A percentile compares a stretch with the other conserved stretches of the same genome.
phyloP scores from a whole-genome alignment of 2,329 filamentous ascomycete genomes.

The Alternaria angustiovoidea region DNA sequence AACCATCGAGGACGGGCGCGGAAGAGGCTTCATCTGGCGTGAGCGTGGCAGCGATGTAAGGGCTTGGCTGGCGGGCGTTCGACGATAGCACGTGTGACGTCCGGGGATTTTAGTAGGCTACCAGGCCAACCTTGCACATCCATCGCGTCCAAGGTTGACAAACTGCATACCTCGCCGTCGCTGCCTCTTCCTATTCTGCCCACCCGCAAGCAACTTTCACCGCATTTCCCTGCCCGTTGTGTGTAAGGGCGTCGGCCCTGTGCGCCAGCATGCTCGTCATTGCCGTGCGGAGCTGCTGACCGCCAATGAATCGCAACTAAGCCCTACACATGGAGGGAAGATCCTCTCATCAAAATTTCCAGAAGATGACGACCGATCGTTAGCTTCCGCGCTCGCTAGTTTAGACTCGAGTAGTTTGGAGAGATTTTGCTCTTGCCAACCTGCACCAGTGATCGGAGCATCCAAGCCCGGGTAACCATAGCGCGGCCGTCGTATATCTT shows the following conservation, averaged over 20 bases:
- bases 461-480: neutral
- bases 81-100: slow-evolving; percentile 19
- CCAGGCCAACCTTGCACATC: neutral
- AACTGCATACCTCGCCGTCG: slow-evolving; percentile 4
- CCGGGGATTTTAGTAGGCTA: slow-evolving; percentile 14
- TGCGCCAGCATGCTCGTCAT: slow-evolving; percentile 10
- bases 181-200: slow-evolving; percentile 3
- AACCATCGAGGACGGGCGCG: slow-evolving; percentile 16
- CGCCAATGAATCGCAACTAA: neutral
- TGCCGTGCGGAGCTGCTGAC: neutral
- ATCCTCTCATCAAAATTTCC: slow-evolving; percentile 12
- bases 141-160: slow-evolving; percentile 10
- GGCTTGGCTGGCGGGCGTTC: slow-evolving; percentile 16
- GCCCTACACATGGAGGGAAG: slow-evolving; percentile 8
- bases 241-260: neutral
- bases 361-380: slow-evolving; percentile 10
- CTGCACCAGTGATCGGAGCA: neutral
- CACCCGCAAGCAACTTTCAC: slow-evolving; percentile 16
- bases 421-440: slow-evolving; percentile 6
- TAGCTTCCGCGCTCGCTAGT: slow-evolving; percentile 10
- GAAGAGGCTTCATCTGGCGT: slow-evolving; percentile 24
- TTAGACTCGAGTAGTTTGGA: neutral
- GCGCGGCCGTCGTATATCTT: neutral
- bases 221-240: slow-evolving; percentile 13
- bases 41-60: slow-evolving; percentile 18